Base-by-base conservation (phyloP, 768 basidiomycete genomes). In the Kwoniella sp. region DNA sequence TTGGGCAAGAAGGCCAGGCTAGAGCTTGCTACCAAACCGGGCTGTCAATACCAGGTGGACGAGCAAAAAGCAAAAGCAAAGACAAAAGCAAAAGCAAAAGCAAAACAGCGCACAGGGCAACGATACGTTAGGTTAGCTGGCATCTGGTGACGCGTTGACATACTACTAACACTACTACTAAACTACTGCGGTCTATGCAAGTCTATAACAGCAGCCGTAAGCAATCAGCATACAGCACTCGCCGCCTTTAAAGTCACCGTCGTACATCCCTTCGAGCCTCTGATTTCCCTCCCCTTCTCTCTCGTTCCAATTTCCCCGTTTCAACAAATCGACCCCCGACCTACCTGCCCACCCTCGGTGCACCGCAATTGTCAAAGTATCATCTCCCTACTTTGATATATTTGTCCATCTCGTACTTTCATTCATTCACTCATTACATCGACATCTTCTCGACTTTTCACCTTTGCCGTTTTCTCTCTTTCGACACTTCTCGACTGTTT, bases 121-220 rank as follows among this genome's bases (percentile, higher is more conserved):
- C 34, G 13, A 45, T 45, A 45, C 41, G 41, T 45, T 45, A 45
- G 41, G n/a, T 37, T 37, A 7, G 34, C 34, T 37, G 34, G 34
- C 34, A 37, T 45, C 41, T 45, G 41, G 41, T 45, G 41, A 45
- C 41, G 41, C 41, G 41, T 45, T 45, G 13, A 37, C 34, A 37
- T 13, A 5, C 4, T 45, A 45, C n/a, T n/a, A n/a, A n/a, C n/a
- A n/a, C n/a, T n/a, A n/a, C n/a, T 11, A 11, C 41, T 45, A 3
- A 9, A 17, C 41, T 45, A 17, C 41, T 45, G 41, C 41, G 41
- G 41, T 45, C 11, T 45, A 45, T 45, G 41, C 11, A 45, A 45
- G 17, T 11, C 11, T 17, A 20, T 17, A 17, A 11, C 41, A 45
- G 41, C 41, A 11, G 20, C 5, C 8, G 5, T n/a, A n/a, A n/a